These are phyloP conservation scores for Aspergillus carlsbadensis DNA, from an alignment of 495 filamentous ascomycete genomes.

Conservation along the genomic window DNA sequence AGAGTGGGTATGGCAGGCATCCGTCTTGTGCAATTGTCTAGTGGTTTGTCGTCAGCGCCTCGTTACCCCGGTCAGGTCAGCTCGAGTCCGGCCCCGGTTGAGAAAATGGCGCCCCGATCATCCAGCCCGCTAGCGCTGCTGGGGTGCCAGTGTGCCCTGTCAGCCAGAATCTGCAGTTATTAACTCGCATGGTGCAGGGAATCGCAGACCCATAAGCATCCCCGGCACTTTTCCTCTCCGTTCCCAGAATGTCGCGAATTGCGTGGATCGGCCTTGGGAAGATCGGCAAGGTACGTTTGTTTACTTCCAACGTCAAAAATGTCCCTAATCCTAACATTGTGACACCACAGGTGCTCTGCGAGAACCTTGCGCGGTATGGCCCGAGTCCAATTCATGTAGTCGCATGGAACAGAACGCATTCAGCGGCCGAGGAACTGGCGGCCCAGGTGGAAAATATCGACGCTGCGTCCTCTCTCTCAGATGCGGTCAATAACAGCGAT, in stretches of 20 bases:
- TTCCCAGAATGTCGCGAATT: not conserved
- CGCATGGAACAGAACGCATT: not conserved
- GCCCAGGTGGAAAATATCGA: not conserved
- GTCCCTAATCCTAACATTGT: not conserved
- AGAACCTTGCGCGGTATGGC: not conserved
- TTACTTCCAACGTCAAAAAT: not conserved
- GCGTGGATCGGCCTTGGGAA: not conserved
- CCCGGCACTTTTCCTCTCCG: too few species aligned
- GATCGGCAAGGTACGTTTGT: constrained; percentile 1
- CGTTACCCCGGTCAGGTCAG: too few species aligned
- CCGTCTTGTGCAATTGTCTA: too few species aligned
- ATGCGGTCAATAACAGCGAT: not conserved
- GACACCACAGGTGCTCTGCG: too few species aligned
- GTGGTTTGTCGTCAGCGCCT: too few species aligned
- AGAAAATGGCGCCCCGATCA: not conserved
- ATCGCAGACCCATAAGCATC: too few species aligned
- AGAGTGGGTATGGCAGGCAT: too few species aligned
- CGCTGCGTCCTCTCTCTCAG: not conserved
- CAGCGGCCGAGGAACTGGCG: not conserved
- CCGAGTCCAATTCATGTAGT: not conserved
- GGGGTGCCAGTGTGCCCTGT: not conserved
- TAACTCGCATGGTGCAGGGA: too few species aligned
- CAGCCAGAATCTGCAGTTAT: not conserved
- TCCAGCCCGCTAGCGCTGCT: not conserved
- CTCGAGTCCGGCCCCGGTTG: not conserved